Evolutionary conservation across 805 yeast genomes (phyloP), one percentile per base, ranked within the genome.

Genomic region (Saccharomycopsis malanga): DNA sequence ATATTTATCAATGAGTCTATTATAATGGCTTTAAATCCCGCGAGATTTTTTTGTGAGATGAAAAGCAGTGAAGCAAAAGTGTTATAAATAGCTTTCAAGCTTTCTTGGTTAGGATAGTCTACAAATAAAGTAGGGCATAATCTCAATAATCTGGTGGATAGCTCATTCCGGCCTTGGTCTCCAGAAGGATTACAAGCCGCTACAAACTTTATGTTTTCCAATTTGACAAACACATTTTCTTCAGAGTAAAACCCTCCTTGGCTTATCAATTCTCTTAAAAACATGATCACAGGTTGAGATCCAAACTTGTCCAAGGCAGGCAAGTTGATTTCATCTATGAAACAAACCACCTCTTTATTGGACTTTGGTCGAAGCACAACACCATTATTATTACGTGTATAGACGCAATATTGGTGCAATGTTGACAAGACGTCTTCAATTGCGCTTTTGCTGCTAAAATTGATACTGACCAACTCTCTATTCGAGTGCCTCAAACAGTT

Each of bases 121-220:
- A 89, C 83, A 75, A 78, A 74, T 0, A 91, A 54, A 4, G 87
- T 67, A 0, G 82, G 64, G 2, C 76, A 68, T 56, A 81, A 89
- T 4, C 94, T 69, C 39, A 84, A 61, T 55, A 89, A 81, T 37
- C 96, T 65, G 7, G 67, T 58, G 1, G 79, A 67, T 20, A 91
- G 58, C 2, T 59, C 60, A 9, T 72, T 66, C 51, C 98, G 71
- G 0, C 96, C 96, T 2, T 79, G 76, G 61, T 85, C 94, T 0
- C 80, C 71, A 0, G 96, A 81, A 1, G 96, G 93, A 58, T 91
- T 91, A 61, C 98, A 91, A 0, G 98, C 97, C 6, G 94, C 97
- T n/a, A 88, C 93, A 64, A 91, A 72, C 57, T 84, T 94, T 23
- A 91, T 69, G 39, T 79, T 72, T 15, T 71, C 66, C 6, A 87